Evolutionary conservation across 2,329 filamentous ascomycete genomes (phyloP).

Genomic region (Apiospora saccharicola): DNA sequence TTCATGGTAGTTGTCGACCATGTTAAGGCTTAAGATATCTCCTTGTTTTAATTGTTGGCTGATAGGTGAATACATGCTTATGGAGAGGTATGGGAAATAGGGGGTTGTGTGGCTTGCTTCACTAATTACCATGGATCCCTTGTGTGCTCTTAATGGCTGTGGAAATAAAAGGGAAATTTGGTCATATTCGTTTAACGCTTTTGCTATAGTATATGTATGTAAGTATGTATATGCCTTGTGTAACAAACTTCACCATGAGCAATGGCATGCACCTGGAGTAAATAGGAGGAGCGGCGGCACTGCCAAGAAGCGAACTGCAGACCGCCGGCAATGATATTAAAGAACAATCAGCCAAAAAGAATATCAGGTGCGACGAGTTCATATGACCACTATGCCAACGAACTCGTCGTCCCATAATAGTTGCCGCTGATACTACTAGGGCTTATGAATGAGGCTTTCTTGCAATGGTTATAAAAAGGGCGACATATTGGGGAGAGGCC

Average conservation of each 20-base stretch:
- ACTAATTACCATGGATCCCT: no score
- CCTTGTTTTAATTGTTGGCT: no score
- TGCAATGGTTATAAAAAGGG: neutral
- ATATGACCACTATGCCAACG: no score
- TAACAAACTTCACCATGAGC: neutral
- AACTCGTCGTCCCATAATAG: neutral
- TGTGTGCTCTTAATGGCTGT: no score
- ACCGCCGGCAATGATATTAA: no score
- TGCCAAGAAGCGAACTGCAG: no score
- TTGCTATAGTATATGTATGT: neutral
- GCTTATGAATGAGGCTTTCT: neutral
- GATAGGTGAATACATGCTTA: no score
- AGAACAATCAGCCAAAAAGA: no score
- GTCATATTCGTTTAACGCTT: neutral
- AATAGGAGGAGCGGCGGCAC: neutral
- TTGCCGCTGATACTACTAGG: neutral
- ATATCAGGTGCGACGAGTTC: no score
- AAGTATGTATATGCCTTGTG: neutral
- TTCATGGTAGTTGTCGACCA: neutral
- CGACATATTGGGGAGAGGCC: neutral
- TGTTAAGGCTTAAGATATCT: neutral
- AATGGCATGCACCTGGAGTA: neutral
- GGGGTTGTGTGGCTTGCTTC: no score
- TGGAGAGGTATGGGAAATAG: no score
- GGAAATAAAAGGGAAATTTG: no score